A percentile compares a stretch with the other conserved stretches of the same genome.
These are phyloP conservation scores for Backusella parvicylindrica DNA, from an alignment of 192 early-diverging fungal species.

Conservation along the genomic window DNA sequence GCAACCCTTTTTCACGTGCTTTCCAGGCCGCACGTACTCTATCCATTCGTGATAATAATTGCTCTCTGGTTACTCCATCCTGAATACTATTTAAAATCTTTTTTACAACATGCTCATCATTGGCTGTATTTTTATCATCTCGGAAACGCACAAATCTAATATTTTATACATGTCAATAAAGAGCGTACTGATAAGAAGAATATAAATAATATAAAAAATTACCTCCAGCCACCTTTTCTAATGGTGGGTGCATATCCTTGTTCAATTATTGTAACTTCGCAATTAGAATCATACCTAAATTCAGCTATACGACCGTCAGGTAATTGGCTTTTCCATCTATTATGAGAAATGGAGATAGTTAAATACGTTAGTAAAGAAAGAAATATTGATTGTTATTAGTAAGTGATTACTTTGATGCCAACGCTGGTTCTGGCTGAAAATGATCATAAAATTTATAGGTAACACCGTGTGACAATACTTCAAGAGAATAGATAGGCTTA, in stretches of 20 bases:
- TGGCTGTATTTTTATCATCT: slow-evolving; percentile 59
- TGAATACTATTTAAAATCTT: slow-evolving; percentile 41
- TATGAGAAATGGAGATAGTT: not conserved
- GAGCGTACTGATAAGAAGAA: not conserved
- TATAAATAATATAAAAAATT: not conserved
- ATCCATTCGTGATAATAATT: slow-evolving; percentile 33
- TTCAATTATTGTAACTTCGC: slow-evolving; percentile 48
- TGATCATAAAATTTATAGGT: slow-evolving; percentile 50
- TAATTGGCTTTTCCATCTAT: slow-evolving; percentile 45
- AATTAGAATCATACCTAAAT: slow-evolving; percentile 51
- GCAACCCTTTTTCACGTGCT: slow-evolving; percentile 32
- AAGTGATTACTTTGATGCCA: slow-evolving; percentile 39
- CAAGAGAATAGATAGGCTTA: slow-evolving; percentile 47
- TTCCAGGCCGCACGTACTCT: slow-evolving; percentile 37
- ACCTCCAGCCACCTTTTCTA: slow-evolving; percentile 53
- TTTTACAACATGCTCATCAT: slow-evolving; percentile 49
- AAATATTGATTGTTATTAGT: not conserved
- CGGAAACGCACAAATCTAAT: slow-evolving; percentile 45
- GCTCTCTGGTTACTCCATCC: slow-evolving; percentile 49
- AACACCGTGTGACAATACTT: slow-evolving; percentile 40
- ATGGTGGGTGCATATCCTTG: slow-evolving; percentile 44
- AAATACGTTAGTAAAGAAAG: too few relatives aligned
- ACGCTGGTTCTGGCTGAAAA: slow-evolving; percentile 43
- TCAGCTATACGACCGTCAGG: slow-evolving; percentile 49
- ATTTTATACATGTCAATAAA: not conserved